Conservation (phyloP, 495 filamentous ascomycete species). For the Lasiosphaeria ovina region DNA sequence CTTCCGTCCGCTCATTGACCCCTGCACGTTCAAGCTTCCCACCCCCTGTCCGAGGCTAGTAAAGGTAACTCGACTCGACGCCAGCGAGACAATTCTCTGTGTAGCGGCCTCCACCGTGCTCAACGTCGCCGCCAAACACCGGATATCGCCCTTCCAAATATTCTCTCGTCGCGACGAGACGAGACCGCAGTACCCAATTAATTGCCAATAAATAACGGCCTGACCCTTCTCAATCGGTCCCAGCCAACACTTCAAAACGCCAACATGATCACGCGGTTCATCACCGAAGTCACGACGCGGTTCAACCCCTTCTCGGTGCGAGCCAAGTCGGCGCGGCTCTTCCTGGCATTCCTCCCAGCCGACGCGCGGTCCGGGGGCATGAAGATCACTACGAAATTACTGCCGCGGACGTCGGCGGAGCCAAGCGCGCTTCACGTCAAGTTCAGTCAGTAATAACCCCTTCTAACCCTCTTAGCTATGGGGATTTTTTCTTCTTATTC, state of each 20-base stretch:
- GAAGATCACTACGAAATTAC: constrained; percentile 75
- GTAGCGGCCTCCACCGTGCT: too few species aligned
- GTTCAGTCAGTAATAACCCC: constrained; percentile 63
- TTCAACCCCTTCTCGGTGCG: constrained; percentile 89
- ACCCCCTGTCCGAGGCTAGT: neutral
- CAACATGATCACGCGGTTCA: constrained; percentile 83
- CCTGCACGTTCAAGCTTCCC: neutral
- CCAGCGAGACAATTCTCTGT: neutral
- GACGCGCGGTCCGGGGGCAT: constrained; percentile 66
- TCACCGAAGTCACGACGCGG: constrained; percentile 75
- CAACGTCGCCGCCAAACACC: too few species aligned
- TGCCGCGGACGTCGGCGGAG: constrained; percentile 63
- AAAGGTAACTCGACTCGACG: neutral
- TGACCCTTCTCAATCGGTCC: too few species aligned
- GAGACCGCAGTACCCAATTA: constrained; percentile 1
- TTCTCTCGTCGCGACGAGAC: neutral
- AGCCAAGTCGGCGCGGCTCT: constrained; percentile 76
- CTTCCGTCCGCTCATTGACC: neutral
- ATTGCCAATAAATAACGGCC: neutral
- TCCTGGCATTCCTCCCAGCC: constrained; percentile 83
- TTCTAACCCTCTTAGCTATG: neutral
- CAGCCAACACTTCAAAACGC: neutral
- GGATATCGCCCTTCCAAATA: too few species aligned
- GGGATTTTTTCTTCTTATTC: neutral
- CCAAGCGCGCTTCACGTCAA: constrained; percentile 67